Base-by-base conservation (phyloP, 805 yeast species). In the Saccharomycopsis olivae region DNA sequence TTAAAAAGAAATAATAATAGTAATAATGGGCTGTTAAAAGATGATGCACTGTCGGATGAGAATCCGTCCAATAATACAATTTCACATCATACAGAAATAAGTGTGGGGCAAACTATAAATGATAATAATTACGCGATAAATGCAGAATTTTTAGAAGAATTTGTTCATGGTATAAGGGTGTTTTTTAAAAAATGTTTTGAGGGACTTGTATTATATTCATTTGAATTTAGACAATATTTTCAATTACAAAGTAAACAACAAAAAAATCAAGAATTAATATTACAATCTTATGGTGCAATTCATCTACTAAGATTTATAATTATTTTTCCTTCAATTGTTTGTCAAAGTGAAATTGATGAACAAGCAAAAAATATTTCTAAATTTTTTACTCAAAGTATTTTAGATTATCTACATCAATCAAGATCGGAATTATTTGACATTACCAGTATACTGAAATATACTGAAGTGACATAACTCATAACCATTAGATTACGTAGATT, bases 281-380 rank as follows among this genome's bases (percentile, higher is more conserved):
- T 68, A 44, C 64, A 68, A 2, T 53, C 78, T 1, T 89, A 88
- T 52, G 95, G 96, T 0, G 66, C 78, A 1, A 88, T 84, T 51
- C 96, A 88, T 58, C 61, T 92, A 29, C 59, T 88, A 46, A 65
- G 98, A 49, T 60, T 89, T 42, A 64, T 87, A 48, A 78, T 84
- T 10, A 66, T 83, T 1, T 60, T 92, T 33, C 97, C 98, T 0
- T 17, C 16, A 13, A 2, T 38, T 17, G 27, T 30, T 4, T 31
- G 36, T 17, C 35, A 38, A 24, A 15, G 19, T 15, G 18, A 4
- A 4, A 17, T 38, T 9, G 41, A 38, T 20, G 35, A 23, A 11
- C 31, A 32, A 11, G 41, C 25, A 4, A 20, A 33, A 18, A 32
- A 38, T 14, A 38, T 38, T 17, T 30, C 41, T 11, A n/a, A 32